Conservation (phyloP, 148 eudicot species). For the Rhododendron griersonianum region DNA sequence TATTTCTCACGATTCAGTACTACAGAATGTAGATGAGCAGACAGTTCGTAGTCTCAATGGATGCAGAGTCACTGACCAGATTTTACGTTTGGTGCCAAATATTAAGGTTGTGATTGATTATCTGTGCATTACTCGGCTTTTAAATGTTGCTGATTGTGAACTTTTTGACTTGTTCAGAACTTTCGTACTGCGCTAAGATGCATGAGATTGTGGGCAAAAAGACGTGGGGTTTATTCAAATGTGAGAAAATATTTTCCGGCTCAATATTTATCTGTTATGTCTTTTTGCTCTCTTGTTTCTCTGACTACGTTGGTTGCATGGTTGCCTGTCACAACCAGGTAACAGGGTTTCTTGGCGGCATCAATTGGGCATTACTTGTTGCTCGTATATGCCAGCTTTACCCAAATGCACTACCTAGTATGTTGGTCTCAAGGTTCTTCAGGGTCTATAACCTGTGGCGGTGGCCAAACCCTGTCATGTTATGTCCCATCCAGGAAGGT, state of each 20-base stretch:
- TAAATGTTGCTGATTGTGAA: neutral
- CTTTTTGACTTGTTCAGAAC: constrained; percentile 31
- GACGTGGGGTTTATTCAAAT: constrained; percentile 91
- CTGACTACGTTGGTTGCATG: neutral
- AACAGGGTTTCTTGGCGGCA: constrained; percentile 74
- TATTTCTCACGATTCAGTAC: constrained; percentile 72
- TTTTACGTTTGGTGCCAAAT: constrained; percentile 78
- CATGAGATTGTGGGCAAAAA: constrained; percentile 91
- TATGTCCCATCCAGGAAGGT: constrained; percentile 57
- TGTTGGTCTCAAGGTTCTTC: constrained; percentile 80
- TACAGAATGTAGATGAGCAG: constrained; percentile 80
- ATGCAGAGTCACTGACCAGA: constrained; percentile 87
- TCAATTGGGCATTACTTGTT: constrained; percentile 85
- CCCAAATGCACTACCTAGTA: constrained; percentile 75
- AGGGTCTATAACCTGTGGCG: constrained; percentile 75
- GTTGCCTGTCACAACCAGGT: constrained; percentile 33
- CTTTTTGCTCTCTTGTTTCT: neutral
- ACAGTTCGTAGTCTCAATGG: constrained; percentile 96
- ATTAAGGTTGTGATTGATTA: constrained; percentile 47
- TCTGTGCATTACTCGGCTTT: neutral
- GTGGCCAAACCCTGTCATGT: constrained; percentile 91
- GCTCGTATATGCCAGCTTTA: constrained; percentile 84
- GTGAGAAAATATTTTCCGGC: constrained; percentile 26
- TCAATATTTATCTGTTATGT: neutral
- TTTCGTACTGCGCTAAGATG: constrained; percentile 89